These are phyloP conservation scores for Breviolum minutum DNA, from an alignment of 73 alveolate genomes.

Conservation along the genomic window DNA sequence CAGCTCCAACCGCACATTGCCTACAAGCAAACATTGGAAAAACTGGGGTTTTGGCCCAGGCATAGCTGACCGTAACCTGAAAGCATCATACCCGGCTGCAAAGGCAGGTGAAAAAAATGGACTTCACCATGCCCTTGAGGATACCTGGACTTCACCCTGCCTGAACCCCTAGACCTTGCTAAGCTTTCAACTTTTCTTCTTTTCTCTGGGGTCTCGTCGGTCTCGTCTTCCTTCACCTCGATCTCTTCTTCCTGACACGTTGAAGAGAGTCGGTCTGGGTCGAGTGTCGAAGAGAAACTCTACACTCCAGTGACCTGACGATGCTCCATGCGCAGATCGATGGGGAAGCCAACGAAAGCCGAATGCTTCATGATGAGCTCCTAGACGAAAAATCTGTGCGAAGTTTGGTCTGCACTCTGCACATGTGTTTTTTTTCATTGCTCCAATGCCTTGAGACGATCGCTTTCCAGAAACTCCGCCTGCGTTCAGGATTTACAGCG, in stretches of 20 bases:
- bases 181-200: slow-evolving; percentile 38
- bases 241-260: slow-evolving; percentile 49
- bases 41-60: slow-evolving; percentile 41
- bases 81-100: not conserved
- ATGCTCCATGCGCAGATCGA: slow-evolving; percentile 98
- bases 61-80: slow-evolving; percentile 77
- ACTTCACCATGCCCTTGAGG: too few species aligned
- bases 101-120: too few species aligned
- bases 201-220: slow-evolving; percentile 97
- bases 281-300: too few species aligned
- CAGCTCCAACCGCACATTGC: not conserved
- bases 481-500: slow-evolving; percentile 55
- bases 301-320: slow-evolving; percentile 92
- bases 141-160: not conserved
- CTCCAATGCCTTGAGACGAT: slow-evolving; percentile 98
- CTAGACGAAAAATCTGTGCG: slow-evolving; percentile 95
- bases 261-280: not conserved
- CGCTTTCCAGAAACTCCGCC: slow-evolving; percentile 99
- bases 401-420: not conserved
- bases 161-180: not conserved
- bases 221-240: slow-evolving; percentile 96
- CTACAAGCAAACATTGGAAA: not conserved
- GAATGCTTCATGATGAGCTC: slow-evolving; percentile 98
- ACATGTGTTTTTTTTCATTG: too few species aligned
- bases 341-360: slow-evolving; percentile 99